phyloP scores from a whole-genome alignment of 306 rosid species.

The Comarum palustre region DNA sequence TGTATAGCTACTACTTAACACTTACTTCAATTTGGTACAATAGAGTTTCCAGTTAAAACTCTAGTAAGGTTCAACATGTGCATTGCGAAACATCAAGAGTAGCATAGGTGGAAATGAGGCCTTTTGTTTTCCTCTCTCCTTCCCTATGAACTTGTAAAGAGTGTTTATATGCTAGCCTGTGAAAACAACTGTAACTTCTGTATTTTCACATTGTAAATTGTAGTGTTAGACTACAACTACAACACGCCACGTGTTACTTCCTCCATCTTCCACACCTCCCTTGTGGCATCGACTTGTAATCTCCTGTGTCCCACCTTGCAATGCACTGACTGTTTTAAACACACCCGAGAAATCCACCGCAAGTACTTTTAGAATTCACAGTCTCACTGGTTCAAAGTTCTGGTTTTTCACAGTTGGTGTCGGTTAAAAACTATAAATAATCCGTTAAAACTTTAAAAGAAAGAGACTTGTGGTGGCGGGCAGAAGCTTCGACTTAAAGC shows the following conservation, averaged over 20 bases:
- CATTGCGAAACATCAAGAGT: background rate
- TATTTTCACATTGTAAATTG: constrained; percentile 9
- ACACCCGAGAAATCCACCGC: background rate
- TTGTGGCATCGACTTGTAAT: background rate
- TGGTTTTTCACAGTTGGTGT: constrained; percentile 13
- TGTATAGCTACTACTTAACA: constrained; percentile 17
- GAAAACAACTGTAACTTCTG: background rate
- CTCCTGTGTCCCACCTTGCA: constrained; percentile 14
- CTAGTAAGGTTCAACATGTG: constrained; percentile 23
- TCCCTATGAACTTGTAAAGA: background rate
- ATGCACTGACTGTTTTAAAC: constrained; percentile 6
- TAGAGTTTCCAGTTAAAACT: constrained; percentile 73
- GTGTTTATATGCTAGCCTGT: background rate
- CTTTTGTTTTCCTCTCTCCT: background rate
- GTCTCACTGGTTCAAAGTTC: background rate
- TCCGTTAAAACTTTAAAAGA: background rate
- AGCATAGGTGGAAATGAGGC: background rate
- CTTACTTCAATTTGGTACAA: constrained; percentile 95
- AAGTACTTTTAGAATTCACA: background rate
- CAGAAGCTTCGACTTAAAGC: constrained; percentile 25
- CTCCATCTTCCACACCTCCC: background rate
- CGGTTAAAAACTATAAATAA: background rate
- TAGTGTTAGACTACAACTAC: background rate
- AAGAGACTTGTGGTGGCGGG: constrained; percentile 30
- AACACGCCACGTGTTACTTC: constrained; percentile 26